Conservation (phyloP, 768 basidiomycete species). For the Lactarius hatsudake region DNA sequence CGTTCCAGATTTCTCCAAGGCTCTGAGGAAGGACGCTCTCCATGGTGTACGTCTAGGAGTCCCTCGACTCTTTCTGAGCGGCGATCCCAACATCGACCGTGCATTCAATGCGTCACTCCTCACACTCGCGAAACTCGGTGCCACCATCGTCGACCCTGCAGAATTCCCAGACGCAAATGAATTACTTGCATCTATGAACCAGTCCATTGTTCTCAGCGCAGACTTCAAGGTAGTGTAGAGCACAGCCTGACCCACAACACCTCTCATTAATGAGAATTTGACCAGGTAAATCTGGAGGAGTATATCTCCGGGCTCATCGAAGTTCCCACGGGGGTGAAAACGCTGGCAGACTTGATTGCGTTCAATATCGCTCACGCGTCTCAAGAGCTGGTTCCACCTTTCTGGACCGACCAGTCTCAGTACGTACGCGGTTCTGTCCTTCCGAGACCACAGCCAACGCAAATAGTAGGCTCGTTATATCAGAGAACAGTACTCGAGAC, state of each 20-base stretch:
- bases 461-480: slow-evolving; percentile 31
- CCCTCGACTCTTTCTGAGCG: slow-evolving; percentile 38
- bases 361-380: slow-evolving; percentile 53
- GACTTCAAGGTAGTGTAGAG: slow-evolving; percentile 55
- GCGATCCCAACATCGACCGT: slow-evolving; percentile 31
- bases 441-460: not conserved
- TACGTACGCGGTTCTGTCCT: slow-evolving; percentile 13
- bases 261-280: not conserved
- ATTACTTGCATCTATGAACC: slow-evolving; percentile 44
- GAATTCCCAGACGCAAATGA: slow-evolving; percentile 57
- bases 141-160: slow-evolving; percentile 59
- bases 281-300: slow-evolving; percentile 52
- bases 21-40: slow-evolving; percentile 48
- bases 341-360: slow-evolving; percentile 55
- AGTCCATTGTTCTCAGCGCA: slow-evolving; percentile 49
- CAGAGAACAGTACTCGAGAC: slow-evolving; percentile 32
- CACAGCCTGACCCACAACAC: too few relatives aligned
- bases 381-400: slow-evolving; percentile 44
- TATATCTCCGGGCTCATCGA: slow-evolving; percentile 47
- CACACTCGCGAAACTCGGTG: slow-evolving; percentile 41
- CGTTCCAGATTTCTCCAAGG: slow-evolving; percentile 57
- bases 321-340: slow-evolving; percentile 56
- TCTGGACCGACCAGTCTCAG: slow-evolving; percentile 39
- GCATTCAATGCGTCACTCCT: slow-evolving; percentile 43
- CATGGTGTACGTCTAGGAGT: slow-evolving; percentile 46